These are phyloP conservation scores for Mucor sp. DNA, from an alignment of 371 early-diverging fungal species.

Conservation along the genomic window DNA sequence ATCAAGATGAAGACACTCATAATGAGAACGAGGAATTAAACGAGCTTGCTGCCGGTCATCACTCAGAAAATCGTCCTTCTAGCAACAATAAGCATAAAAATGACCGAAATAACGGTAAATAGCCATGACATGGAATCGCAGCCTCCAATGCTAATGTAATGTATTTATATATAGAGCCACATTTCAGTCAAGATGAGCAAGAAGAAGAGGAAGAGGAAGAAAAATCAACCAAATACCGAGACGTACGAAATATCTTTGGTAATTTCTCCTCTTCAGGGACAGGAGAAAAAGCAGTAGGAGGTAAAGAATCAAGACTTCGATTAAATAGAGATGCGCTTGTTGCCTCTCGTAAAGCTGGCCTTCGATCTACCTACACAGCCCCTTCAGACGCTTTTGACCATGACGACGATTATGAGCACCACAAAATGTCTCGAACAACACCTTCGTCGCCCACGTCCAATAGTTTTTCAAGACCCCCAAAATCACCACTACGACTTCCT, in stretches of 20 bases:
- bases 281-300: background rate
- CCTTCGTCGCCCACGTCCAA: constrained; percentile 18
- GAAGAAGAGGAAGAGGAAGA: constrained; percentile 5
- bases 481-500: constrained; percentile 39
- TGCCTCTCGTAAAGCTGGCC: constrained; percentile 14
- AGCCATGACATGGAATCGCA: background rate
- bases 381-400: background rate
- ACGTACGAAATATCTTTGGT: constrained; percentile 41
- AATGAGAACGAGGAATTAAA: background rate
- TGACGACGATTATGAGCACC: constrained; percentile 1
- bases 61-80: constrained; percentile 1
- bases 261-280: constrained; percentile 7
- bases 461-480: constrained; percentile 38
- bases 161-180: background rate
- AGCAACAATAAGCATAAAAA: background rate
- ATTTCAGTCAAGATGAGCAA: background rate
- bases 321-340: constrained; percentile 17
- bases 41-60: background rate
- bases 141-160: background rate
- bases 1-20: background rate
- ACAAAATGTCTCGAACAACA: constrained; percentile 11
- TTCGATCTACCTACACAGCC: constrained; percentile 15
- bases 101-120: constrained; percentile 10
- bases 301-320: background rate
- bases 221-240: constrained; percentile 27